Conservation (phyloP, 306 rosid species). For the Sicyos edulis region DNA sequence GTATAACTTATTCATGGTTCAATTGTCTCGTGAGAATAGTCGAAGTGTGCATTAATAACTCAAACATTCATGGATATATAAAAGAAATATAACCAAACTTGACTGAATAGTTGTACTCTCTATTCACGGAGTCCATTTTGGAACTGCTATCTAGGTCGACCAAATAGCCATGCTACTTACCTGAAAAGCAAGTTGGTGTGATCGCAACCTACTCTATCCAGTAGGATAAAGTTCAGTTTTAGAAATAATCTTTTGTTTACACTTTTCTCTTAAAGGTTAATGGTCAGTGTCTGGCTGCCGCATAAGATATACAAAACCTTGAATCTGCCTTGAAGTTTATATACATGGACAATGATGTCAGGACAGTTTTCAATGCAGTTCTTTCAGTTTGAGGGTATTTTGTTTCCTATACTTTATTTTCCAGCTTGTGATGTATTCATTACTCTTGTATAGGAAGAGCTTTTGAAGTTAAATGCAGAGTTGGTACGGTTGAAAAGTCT, state of each 20-base stretch:
- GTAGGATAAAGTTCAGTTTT: not conserved
- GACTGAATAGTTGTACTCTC: not conserved
- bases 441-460: constrained; percentile 58
- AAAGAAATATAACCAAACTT: not conserved
- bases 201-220: not conserved
- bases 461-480: constrained; percentile 45
- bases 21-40: too few relatives aligned
- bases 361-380: not conserved
- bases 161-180: not conserved
- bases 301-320: not conserved
- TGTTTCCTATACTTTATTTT: not conserved
- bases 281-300: not conserved
- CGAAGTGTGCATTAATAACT: too few relatives aligned
- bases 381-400: constrained; percentile 1
- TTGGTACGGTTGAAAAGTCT: constrained; percentile 37
- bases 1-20: too few relatives aligned
- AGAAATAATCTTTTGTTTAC: not conserved
- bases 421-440: constrained; percentile 20
- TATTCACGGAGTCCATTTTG: constrained; percentile 1
- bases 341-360: not conserved
- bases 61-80: too few relatives aligned
- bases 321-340: not conserved
- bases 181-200: not conserved
- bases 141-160: constrained; percentile 3
- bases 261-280: not conserved